Percentiles rank a stretch among this genome's conserved stretches.
These are phyloP conservation scores for Symbiodinium natans DNA, from an alignment of 73 alveolate genomes.

Conservation along the genomic window DNA sequence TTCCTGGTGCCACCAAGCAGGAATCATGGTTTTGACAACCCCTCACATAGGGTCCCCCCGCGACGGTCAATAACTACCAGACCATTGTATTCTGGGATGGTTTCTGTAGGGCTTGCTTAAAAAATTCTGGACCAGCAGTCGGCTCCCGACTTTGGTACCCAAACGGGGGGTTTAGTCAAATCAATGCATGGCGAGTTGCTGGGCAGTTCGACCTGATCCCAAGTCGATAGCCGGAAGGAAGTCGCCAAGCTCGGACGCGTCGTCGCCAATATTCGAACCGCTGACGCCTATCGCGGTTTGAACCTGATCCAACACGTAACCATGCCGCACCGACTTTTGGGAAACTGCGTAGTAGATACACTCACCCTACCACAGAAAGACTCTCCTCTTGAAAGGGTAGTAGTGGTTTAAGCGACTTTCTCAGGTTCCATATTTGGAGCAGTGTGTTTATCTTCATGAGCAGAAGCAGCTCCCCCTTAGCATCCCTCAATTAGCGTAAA, in stretches of 20 bases:
- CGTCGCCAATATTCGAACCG: not conserved
- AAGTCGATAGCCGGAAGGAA: not conserved
- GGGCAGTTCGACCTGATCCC: not conserved
- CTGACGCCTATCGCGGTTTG: not conserved
- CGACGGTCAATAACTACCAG: not conserved
- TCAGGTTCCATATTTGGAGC: not conserved
- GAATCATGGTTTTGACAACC: not conserved
- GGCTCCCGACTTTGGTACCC: not conserved
- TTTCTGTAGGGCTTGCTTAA: not conserved
- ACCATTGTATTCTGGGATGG: not conserved
- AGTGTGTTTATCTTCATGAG: not conserved
- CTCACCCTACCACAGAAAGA: no score
- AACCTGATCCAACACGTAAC: not conserved
- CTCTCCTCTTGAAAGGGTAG: not conserved
- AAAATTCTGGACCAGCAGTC: no score
- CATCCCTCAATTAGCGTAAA: not conserved
- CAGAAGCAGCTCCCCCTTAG: not conserved
- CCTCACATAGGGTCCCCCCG: not conserved
- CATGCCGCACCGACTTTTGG: no score
- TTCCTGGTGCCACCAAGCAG: not conserved
- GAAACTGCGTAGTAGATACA: no score
- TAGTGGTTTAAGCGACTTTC: not conserved
- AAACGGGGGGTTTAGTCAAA: not conserved
- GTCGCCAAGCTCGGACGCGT: not conserved
- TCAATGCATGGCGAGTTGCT: not conserved